A percentile compares a stretch with the other conserved stretches of the same genome.
phyloP scores from a whole-genome alignment of 2,329 filamentous ascomycete species.

The Pseudogymnoascus sp. region DNA sequence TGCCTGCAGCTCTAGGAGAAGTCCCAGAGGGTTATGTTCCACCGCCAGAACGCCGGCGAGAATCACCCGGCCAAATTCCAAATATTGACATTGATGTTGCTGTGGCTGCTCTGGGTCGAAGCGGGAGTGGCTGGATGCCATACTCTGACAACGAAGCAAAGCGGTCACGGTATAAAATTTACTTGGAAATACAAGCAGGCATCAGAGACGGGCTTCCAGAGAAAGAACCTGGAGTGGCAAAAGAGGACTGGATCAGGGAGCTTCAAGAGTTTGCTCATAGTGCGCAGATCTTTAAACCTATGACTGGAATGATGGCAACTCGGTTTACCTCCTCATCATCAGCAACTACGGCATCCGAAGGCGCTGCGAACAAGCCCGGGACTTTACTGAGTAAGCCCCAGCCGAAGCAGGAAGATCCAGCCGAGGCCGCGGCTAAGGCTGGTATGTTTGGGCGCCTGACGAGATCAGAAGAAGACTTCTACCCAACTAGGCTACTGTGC shows the following conservation, averaged over 20 bases:
- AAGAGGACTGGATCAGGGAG: conserved; percentile 74
- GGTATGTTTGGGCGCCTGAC: conserved; percentile 94
- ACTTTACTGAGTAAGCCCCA: conserved; percentile 41
- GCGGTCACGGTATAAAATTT: conserved; percentile 70
- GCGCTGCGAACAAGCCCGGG: conserved; percentile 31
- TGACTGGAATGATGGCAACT: conserved; percentile 86
- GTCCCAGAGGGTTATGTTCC: conserved; percentile 58
- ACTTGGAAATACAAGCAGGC: conserved; percentile 71
- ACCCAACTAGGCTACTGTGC: conserved; percentile 78
- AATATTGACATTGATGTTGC: conserved; percentile 61
- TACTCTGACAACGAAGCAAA: conserved; percentile 81
- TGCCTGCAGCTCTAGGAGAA: conserved; percentile 74
- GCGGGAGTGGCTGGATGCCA: conserved; percentile 64
- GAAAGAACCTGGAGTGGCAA: conserved; percentile 36
- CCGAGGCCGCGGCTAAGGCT: conserved; percentile 77
- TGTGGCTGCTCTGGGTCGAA: conserved; percentile 60
- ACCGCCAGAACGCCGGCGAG: conserved; percentile 56
- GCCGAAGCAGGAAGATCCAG: conserved; percentile 63
- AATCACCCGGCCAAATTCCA: conserved; percentile 54
- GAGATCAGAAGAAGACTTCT: conserved; percentile 63
- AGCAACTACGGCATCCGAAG: conserved; percentile 34
- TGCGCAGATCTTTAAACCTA: conserved; percentile 79
- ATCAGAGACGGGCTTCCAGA: conserved; percentile 52
- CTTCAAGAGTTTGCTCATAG: conserved; percentile 66
- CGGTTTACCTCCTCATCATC: conserved; percentile 74